Percentiles rank a stretch among this genome's conserved stretches.
These are phyloP conservation scores for Xylogone sp. DNA, from an alignment of 2,329 filamentous ascomycete species.

Conservation along the genomic window DNA sequence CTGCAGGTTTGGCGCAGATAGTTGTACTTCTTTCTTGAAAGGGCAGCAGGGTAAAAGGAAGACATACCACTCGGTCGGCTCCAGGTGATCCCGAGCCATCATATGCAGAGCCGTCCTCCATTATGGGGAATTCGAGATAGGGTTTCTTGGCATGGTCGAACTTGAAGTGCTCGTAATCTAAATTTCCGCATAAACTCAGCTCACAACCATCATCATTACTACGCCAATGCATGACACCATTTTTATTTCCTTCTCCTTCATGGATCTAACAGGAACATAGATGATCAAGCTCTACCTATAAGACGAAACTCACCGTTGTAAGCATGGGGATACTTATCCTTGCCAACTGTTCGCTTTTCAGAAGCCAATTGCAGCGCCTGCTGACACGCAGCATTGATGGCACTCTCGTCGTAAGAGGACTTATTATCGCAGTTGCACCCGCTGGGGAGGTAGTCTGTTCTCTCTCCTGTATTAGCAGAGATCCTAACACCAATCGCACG, in stretches of 20 bases:
- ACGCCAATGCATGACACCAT: too few species aligned
- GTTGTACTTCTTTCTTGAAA: too few species aligned
- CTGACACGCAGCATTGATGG: conserved; percentile 22
- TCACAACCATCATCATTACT: too few species aligned
- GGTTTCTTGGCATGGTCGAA: conserved; percentile 26
- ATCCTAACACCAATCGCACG: too few species aligned
- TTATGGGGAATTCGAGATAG: conserved; percentile 29
- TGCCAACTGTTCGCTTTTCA: conserved; percentile 17
- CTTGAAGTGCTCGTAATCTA: conserved; percentile 28
- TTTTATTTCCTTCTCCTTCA: too few species aligned
- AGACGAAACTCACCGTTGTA: too few species aligned
- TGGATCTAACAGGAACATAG: too few species aligned
- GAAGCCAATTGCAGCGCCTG: conserved; percentile 22
- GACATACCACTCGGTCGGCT: conserved; percentile 24
- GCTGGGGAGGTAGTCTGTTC: conserved; percentile 15
- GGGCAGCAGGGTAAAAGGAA: neutral
- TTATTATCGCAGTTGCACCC: conserved; percentile 20
- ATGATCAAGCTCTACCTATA: too few species aligned
- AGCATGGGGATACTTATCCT: conserved; percentile 27
- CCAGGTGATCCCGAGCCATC: conserved; percentile 21
- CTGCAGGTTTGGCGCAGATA: too few species aligned
- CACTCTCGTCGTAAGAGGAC: conserved; percentile 18
- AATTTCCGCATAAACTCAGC: too few species aligned
- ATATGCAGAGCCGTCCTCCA: conserved; percentile 16
- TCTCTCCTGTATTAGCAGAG: too few species aligned